Percentiles rank a stretch among this genome's conserved stretches.
Evolutionary conservation across 768 basidiomycete genomes (phyloP).

Genomic region (Cystobasidium ongulense): DNA sequence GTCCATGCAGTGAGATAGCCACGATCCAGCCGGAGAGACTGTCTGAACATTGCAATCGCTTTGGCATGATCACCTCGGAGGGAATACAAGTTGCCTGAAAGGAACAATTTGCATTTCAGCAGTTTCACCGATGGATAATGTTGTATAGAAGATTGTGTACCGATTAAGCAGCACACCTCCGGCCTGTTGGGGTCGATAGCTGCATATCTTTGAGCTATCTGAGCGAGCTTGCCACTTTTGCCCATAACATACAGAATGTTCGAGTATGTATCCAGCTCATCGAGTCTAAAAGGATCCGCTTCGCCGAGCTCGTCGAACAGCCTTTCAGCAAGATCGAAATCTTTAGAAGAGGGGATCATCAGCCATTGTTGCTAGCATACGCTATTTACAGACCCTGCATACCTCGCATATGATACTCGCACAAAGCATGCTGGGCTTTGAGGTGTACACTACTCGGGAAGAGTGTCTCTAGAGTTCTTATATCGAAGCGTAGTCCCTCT

Average conservation of each 20-base stretch:
- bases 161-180: slow-evolving; percentile 91
- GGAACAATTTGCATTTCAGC: background rate
- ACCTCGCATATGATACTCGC: slow-evolving; percentile 87
- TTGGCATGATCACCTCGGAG: slow-evolving; percentile 87
- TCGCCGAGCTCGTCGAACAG: slow-evolving; percentile 76
- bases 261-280: slow-evolving; percentile 90
- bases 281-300: slow-evolving; percentile 77
- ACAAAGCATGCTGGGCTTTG: slow-evolving; percentile 74
- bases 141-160: slow-evolving; percentile 50
- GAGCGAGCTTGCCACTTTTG: slow-evolving; percentile 75
- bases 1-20: slow-evolving; percentile 97
- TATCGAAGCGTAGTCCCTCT: slow-evolving; percentile 71
- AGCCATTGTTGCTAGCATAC: background rate
- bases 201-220: slow-evolving; percentile 83
- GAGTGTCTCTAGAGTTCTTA: slow-evolving; percentile 68
- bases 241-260: slow-evolving; percentile 95
- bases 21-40: slow-evolving; percentile 88
- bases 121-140: background rate
- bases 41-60: slow-evolving; percentile 86
- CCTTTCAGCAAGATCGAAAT: slow-evolving; percentile 73
- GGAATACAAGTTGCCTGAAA: slow-evolving; percentile 90
- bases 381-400: slow-evolving; percentile 2
- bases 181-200: slow-evolving; percentile 84
- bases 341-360: slow-evolving; percentile 48
- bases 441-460: slow-evolving; percentile 80